These are phyloP conservation scores for Rhododendron ferrugineum DNA, from an alignment of 148 eudicot genomes.

Conservation along the genomic window DNA sequence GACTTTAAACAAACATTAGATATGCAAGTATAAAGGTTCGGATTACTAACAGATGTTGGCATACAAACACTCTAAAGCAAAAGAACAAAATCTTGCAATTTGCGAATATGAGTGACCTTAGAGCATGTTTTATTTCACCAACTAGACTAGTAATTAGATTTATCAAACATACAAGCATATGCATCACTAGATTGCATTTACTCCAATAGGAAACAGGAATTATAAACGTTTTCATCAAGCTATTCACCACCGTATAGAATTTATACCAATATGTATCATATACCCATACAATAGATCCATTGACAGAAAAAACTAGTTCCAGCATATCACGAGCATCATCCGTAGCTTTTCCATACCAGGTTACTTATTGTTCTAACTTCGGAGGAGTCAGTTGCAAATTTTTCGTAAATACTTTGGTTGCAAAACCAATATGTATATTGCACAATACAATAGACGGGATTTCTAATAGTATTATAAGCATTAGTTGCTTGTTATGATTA, in stretches of 20 bases:
- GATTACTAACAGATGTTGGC: neutral
- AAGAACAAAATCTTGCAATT: neutral
- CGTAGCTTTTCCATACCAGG: neutral
- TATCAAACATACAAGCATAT: neutral
- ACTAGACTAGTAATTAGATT: neutral
- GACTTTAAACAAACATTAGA: neutral
- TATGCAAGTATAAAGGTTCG: neutral
- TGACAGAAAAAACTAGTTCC: neutral
- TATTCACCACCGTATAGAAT: neutral
- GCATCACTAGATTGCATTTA: neutral
- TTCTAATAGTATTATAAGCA: neutral
- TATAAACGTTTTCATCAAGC: neutral
- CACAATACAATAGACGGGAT: neutral
- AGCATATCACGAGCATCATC: neutral
- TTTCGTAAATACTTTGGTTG: neutral
- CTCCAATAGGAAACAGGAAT: neutral
- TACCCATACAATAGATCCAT: neutral
- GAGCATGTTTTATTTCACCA: constrained; percentile 2
- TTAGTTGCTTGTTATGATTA: neutral
- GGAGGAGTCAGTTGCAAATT: neutral
- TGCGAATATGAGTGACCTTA: neutral
- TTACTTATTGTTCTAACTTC: neutral
- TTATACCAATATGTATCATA: neutral
- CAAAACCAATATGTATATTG: neutral
- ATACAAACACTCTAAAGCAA: neutral